These are phyloP conservation scores for Lodderomyces theae DNA, from an alignment of 1,139 yeast genomes.

Conservation along the genomic window DNA sequence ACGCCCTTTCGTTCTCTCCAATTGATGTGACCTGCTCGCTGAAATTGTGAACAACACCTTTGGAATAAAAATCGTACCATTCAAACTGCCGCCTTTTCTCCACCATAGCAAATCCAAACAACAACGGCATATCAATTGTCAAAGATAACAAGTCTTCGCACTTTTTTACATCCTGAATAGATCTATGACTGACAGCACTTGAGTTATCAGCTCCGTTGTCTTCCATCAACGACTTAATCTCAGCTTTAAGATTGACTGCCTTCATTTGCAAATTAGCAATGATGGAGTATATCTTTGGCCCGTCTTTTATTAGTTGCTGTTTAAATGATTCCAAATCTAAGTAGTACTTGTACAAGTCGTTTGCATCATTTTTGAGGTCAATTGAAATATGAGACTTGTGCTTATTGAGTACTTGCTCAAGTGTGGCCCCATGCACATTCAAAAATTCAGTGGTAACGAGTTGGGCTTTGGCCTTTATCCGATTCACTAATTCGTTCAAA, in stretches of 20 bases:
- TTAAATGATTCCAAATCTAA: constrained; percentile 26
- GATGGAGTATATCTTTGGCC: constrained; percentile 26
- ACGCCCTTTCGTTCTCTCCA: constrained; percentile 55
- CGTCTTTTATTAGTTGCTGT: constrained; percentile 21
- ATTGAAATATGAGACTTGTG: neutral
- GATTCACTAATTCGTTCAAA: constrained; percentile 6
- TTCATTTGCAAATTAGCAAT: constrained; percentile 42
- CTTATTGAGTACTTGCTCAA: neutral
- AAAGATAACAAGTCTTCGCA: constrained; percentile 48
- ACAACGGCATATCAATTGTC: constrained; percentile 72
- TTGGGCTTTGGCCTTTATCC: constrained; percentile 1
- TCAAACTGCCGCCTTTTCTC: constrained; percentile 67
- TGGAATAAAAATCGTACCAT: constrained; percentile 60
- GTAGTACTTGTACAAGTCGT: constrained; percentile 16
- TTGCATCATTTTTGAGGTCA: constrained; percentile 16
- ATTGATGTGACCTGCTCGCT: constrained; percentile 60
- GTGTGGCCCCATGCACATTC: neutral
- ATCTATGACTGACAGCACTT: constrained; percentile 18
- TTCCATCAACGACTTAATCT: constrained; percentile 21
- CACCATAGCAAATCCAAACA: constrained; percentile 74
- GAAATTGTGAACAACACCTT: constrained; percentile 47
- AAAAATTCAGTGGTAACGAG: neutral
- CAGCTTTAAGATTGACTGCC: constrained; percentile 35
- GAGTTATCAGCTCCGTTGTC: constrained; percentile 7
- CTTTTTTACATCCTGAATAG: constrained; percentile 31